These are phyloP conservation scores for Venturia pyrina DNA, from an alignment of 2,329 filamentous ascomycete genomes.

Conservation along the genomic window DNA sequence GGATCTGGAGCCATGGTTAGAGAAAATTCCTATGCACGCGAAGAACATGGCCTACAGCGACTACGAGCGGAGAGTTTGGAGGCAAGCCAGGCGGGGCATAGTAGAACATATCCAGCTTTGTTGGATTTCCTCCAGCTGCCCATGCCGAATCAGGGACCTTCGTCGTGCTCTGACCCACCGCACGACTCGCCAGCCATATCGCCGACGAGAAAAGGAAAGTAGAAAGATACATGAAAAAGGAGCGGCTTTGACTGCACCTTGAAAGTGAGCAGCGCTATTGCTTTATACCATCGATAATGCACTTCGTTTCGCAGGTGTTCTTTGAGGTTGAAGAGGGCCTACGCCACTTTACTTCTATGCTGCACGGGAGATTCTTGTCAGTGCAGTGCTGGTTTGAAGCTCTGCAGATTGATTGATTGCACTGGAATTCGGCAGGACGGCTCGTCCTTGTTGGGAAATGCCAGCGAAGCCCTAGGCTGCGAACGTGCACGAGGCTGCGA, in stretches of 20 bases:
- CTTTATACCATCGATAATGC: background rate
- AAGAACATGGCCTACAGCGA: background rate
- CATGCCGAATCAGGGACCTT: background rate
- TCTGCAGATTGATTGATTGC: background rate
- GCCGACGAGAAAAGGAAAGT: background rate
- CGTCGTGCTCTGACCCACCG: background rate
- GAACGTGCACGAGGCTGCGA: background rate
- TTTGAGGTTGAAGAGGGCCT: background rate
- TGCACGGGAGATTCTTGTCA: background rate
- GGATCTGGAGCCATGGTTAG: background rate
- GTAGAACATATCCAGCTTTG: constrained; percentile 8
- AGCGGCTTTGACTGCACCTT: background rate
- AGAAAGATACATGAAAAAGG: background rate
- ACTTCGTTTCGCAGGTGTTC: background rate
- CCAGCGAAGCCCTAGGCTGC: background rate
- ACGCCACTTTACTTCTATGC: background rate
- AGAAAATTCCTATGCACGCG: no score
- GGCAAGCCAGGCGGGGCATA: constrained; percentile 1
- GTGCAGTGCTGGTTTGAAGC: background rate
- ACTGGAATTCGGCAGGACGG: background rate
- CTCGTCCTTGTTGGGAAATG: background rate
- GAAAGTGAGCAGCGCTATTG: background rate
- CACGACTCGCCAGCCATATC: background rate
- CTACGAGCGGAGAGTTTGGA: constrained; percentile 3
- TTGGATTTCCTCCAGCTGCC: constrained; percentile 9